Evolutionary conservation across 2,329 filamentous ascomycete genomes (phyloP).

Genomic region (Cryphonectria naterciae): DNA sequence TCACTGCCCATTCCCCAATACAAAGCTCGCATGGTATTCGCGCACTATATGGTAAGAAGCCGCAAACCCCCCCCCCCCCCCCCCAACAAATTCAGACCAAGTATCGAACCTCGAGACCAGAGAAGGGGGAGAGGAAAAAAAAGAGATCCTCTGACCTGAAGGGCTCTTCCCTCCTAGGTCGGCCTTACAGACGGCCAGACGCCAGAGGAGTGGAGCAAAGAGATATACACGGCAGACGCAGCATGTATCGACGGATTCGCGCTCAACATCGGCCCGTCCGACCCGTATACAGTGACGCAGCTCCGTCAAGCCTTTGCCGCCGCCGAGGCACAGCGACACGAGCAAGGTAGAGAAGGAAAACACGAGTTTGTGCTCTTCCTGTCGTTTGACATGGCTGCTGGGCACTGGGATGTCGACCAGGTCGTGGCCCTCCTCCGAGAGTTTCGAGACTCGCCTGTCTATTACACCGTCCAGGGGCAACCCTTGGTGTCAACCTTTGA

Average conservation of each 20-base stretch:
- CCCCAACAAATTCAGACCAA: no score
- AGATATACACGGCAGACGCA: conserved; percentile 41
- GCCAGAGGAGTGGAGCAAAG: conserved; percentile 38
- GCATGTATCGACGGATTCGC: conserved; percentile 48
- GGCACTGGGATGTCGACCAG: conserved; percentile 35
- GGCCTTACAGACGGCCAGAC: conserved; percentile 40
- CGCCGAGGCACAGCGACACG: conserved; percentile 30
- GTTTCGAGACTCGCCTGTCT: conserved; percentile 42
- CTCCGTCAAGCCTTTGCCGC: conserved; percentile 40
- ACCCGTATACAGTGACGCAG: conserved; percentile 40
- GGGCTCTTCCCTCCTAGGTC: conserved; percentile 31
- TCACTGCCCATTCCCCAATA: no score
- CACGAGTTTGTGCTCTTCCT: conserved; percentile 42
- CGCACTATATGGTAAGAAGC: conserved; percentile 36
- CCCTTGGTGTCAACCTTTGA: conserved; percentile 58
- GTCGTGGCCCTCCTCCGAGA: conserved; percentile 41
- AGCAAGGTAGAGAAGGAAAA: conserved; percentile 13
- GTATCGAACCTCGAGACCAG: background rate
- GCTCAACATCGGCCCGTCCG: conserved; percentile 44
- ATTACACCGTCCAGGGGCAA: conserved; percentile 45
- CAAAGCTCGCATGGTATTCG: conserved; percentile 33
- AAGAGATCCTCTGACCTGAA: background rate
- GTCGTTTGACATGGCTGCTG: conserved; percentile 41
- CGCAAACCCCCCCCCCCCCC: no score
- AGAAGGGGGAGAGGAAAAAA: no score